Evolutionary conservation across 805 yeast genomes (phyloP).

Genomic region (Lachancea dasiensis): DNA sequence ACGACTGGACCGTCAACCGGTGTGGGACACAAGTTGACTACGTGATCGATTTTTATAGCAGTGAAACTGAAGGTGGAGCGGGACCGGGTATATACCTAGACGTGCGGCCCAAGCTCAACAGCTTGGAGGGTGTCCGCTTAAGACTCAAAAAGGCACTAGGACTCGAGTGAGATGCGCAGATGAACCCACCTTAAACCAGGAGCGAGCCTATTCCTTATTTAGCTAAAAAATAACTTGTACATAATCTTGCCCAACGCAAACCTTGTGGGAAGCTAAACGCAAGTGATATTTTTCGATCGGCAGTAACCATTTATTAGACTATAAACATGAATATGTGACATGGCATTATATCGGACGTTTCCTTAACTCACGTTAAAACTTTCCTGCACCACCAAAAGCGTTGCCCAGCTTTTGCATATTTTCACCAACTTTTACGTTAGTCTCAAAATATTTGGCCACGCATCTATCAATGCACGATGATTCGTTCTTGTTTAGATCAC

Average conservation of each 20-base stretch:
- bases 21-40: slow-evolving; percentile 82
- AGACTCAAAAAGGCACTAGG: slow-evolving; percentile 63
- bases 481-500: slow-evolving; percentile 73
- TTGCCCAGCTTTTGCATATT: slow-evolving; percentile 50
- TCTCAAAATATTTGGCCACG: slow-evolving; percentile 90
- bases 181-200: no score
- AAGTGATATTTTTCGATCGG: no score
- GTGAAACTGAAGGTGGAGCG: slow-evolving; percentile 37
- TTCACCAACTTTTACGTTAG: slow-evolving; percentile 92
- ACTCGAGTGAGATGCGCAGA: slow-evolving; percentile 8
- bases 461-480: slow-evolving; percentile 90
- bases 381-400: slow-evolving; percentile 33
- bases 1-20: slow-evolving; percentile 86
- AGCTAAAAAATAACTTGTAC: slow-evolving; percentile 2
- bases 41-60: slow-evolving; percentile 82
- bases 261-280: no score
- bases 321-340: slow-evolving; percentile 12
- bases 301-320: slow-evolving; percentile 1
- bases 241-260: no score
- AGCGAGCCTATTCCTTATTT: slow-evolving; percentile 1
- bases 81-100: slow-evolving; percentile 64
- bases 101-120: slow-evolving; percentile 85
- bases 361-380: background rate
- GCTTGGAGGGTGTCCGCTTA: slow-evolving; percentile 72
- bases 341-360: background rate